phyloP scores from a whole-genome alignment of 768 basidiomycete genomes.

The Suillus placidus region DNA sequence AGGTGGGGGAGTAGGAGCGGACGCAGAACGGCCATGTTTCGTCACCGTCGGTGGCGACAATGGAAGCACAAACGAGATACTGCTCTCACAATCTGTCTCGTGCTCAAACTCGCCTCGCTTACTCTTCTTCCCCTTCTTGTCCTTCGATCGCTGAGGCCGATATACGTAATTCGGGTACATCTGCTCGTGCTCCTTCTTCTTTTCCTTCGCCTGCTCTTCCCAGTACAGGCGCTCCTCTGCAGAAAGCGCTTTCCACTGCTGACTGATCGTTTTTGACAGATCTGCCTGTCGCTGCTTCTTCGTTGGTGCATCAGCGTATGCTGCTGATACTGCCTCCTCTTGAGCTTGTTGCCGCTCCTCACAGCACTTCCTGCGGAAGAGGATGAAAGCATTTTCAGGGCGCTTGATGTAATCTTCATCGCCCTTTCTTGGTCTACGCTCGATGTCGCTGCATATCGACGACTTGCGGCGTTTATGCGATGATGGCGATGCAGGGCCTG shows the following conservation, averaged over 20 bases:
- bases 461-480: slow-evolving; percentile 57
- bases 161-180: slow-evolving; percentile 80
- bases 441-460: slow-evolving; percentile 47
- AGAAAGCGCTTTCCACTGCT: slow-evolving; percentile 74
- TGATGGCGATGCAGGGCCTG: slow-evolving; percentile 36
- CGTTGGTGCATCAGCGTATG: slow-evolving; percentile 36
- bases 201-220: slow-evolving; percentile 78
- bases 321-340: slow-evolving; percentile 45
- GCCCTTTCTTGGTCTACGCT: slow-evolving; percentile 60
- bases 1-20: slow-evolving; percentile 67
- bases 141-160: slow-evolving; percentile 62
- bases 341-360: slow-evolving; percentile 64
- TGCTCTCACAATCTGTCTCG: slow-evolving; percentile 54
- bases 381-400: slow-evolving; percentile 83
- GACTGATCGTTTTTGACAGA: slow-evolving; percentile 80
- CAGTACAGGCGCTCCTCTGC: slow-evolving; percentile 70
- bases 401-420: slow-evolving; percentile 85
- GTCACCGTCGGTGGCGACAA: slow-evolving; percentile 41
- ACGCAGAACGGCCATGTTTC: slow-evolving; percentile 50
- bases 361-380: slow-evolving; percentile 80
- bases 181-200: slow-evolving; percentile 77
- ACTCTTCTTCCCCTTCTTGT: slow-evolving; percentile 50
- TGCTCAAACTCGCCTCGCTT: slow-evolving; percentile 36
- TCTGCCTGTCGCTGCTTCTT: slow-evolving; percentile 82
- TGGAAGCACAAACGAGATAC: slow-evolving; percentile 51